These are phyloP conservation scores for Litsea cubeba DNA, from an alignment of 164 flowering plant species.

Conservation along the genomic window DNA sequence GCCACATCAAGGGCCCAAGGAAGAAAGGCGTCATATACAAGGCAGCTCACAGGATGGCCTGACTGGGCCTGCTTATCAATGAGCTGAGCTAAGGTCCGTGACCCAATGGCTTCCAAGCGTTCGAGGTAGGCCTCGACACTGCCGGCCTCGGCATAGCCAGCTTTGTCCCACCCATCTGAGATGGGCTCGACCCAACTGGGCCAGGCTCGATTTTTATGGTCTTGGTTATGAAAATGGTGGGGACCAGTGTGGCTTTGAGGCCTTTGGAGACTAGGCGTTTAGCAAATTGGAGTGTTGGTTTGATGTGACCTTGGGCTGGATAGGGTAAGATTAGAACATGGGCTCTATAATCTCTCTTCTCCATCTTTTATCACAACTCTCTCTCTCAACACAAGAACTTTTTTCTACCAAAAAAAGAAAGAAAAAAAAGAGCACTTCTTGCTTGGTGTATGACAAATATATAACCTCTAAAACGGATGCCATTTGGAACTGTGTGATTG, in stretches of 20 bases:
- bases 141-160: slow-evolving; percentile 13
- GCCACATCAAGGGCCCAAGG: slow-evolving; percentile 47
- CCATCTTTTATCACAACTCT: background rate
- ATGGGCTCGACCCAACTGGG: slow-evolving; percentile 17
- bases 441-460: background rate
- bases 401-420: too few species aligned
- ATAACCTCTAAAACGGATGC: too few species aligned
- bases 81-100: slow-evolving; percentile 20
- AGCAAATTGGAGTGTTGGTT: slow-evolving; percentile 20
- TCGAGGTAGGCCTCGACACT: slow-evolving; percentile 10
- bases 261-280: slow-evolving; percentile 15
- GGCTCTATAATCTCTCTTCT: slow-evolving; percentile 3
- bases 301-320: slow-evolving; percentile 25
- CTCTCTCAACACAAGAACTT: background rate
- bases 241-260: slow-evolving; percentile 10
- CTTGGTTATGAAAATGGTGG: slow-evolving; percentile 20
- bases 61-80: slow-evolving; percentile 12
- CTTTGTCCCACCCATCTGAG: slow-evolving; percentile 32
- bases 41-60: slow-evolving; percentile 11
- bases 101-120: slow-evolving; percentile 7
- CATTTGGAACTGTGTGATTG: too few species aligned
- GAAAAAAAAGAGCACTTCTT: too few species aligned
- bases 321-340: slow-evolving; percentile 19
- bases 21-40: slow-evolving; percentile 36
- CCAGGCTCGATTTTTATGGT: background rate